Conservation (phyloP, 2,329 filamentous ascomycete genomes). For the Apiospora phragmitis region DNA sequence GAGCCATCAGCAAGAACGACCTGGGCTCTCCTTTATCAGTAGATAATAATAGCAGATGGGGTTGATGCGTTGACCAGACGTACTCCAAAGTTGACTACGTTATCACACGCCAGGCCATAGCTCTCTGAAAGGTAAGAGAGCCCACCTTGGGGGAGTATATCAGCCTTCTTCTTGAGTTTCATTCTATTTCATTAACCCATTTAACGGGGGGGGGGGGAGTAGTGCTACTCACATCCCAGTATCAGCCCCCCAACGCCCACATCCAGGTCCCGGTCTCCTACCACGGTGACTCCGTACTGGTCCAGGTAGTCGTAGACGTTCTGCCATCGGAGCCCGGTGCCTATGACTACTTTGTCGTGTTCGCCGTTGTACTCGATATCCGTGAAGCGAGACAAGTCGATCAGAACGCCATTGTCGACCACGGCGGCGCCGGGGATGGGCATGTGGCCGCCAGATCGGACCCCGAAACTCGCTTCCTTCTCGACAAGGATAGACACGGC, state of each 20-base stretch:
- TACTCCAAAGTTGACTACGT: not conserved
- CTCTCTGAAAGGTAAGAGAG: not conserved
- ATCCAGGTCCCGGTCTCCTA: not conserved
- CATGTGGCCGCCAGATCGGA: not conserved
- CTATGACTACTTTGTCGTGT: not conserved
- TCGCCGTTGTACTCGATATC: not conserved
- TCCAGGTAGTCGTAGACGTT: not conserved
- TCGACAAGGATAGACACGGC: not conserved
- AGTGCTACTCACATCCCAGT: not conserved
- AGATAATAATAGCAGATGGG: not conserved
- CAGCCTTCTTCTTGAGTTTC: not conserved
- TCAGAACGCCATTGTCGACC: not conserved
- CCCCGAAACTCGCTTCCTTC: not conserved
- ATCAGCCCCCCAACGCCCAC: not conserved
- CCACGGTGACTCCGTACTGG: not conserved
- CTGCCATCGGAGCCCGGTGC: not conserved
- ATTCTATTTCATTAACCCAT: not conserved
- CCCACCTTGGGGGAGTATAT: not conserved
- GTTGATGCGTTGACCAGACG: not conserved
- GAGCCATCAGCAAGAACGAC: not conserved
- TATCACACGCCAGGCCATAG: not conserved
- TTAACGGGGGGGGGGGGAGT: not conserved
- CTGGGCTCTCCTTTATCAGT: not conserved
- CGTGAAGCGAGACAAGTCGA: not conserved
- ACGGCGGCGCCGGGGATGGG: not conserved